Conservation (phyloP, 177 flowering plant genomes). For the Vitis hybrid region DNA sequence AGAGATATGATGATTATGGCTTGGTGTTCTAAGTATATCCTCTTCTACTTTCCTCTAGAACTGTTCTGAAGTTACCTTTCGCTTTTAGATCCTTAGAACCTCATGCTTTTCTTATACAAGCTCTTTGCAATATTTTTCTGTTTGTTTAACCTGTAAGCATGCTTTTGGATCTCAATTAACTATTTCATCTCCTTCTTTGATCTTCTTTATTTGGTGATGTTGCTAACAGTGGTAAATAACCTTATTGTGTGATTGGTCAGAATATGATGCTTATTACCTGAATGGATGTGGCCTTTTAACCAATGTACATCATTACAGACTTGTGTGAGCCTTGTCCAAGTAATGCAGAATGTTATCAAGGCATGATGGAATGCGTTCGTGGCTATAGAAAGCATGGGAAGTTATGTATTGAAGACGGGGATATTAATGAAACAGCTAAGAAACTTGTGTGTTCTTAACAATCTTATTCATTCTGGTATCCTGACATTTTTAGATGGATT, state of each 20-base stretch:
- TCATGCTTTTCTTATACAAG: too few species aligned
- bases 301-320: conserved; percentile 40
- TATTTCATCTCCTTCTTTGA: too few species aligned
- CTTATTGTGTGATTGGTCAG: background rate
- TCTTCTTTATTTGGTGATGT: too few species aligned
- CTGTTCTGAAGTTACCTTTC: too few species aligned
- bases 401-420: conserved; percentile 80
- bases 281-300: conserved; percentile 1
- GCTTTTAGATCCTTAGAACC: too few species aligned
- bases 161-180: too few species aligned
- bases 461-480: conserved; percentile 13
- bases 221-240: too few species aligned
- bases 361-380: conserved; percentile 64
- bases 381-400: conserved; percentile 74
- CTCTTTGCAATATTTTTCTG: too few species aligned
- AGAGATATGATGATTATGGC: too few species aligned
- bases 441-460: conserved; percentile 55
- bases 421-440: conserved; percentile 64
- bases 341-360: conserved; percentile 65
- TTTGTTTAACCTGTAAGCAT: too few species aligned
- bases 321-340: conserved; percentile 79
- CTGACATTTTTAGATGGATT: background rate
- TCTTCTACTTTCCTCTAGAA: too few species aligned
- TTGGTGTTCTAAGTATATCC: too few species aligned
- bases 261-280: conserved; percentile 1